Evolutionary conservation across 352 stramenopile genomes (phyloP), one percentile per base, ranked within the genome.

Genomic region (Pythium plurisporium): DNA sequence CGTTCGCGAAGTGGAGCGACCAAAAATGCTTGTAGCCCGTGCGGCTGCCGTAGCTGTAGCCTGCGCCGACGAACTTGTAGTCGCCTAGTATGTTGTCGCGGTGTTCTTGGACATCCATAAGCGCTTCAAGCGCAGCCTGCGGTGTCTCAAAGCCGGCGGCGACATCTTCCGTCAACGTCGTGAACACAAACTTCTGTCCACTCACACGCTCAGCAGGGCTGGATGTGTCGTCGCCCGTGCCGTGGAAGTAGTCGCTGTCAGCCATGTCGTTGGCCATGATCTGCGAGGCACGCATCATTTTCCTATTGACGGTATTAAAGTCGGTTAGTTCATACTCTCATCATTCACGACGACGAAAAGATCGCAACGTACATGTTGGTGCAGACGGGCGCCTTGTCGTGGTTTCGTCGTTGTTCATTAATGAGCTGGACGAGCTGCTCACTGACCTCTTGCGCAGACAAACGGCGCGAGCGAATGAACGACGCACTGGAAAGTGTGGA

Each of bases 201-300:
- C 59, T 76, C 36, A 87, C 68, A n/a, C 76, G 76, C 26, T 78
- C 47, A 2, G 65, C 66, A 31, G 75, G 71, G 25, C 72, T 73
- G 11, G 72, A 80, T 0, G 74, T 73, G 59, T 82, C 73, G n/a
- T 72, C 74, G 11, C 74, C 72, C 7, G 54, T 80, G 69, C 48
- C 53, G 5, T 7, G 11, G 29, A 69, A 69, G 44, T 64, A 69
- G 49, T 69, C 61, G 49, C 23, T 69, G 15, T 59, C 48, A 15
- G 61, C 61, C 61, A 69, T 69, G 49, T 69, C 61, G 33, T 59
- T 40, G 23, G 61, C 61, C 61, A 69, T 69, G 41, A 55, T 54
- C 30, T 59, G 53, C 3, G 61, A 69, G 15, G 61, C 61, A 4
- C 47, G 36, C 47, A 59, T 69, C 36, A 69, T 37, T 60, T 69